Conservation (phyloP, 139 green algal genomes). For the Coelastrella sp. region DNA sequence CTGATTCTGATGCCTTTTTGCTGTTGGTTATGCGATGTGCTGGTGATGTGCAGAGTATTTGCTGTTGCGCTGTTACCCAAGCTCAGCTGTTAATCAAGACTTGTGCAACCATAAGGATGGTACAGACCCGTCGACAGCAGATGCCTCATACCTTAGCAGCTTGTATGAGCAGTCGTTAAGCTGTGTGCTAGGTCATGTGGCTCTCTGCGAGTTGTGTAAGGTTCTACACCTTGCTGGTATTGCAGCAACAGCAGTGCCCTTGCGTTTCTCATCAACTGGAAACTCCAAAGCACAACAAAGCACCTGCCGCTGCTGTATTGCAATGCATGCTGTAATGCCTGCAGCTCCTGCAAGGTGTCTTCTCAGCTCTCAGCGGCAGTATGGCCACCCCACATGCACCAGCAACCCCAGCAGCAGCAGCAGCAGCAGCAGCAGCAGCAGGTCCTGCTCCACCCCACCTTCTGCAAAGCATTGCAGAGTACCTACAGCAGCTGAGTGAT, state of each 20-base stretch:
- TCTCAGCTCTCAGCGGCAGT: conserved; percentile 16
- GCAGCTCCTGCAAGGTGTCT: conserved; percentile 51
- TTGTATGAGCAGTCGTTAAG: too few species aligned
- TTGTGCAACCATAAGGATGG: too few species aligned
- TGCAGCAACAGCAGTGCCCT: too few species aligned
- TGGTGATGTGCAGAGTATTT: background rate
- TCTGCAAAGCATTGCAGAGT: conserved; percentile 36
- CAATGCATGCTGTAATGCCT: conserved; percentile 8
- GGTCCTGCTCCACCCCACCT: background rate
- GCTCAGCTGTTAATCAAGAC: too few species aligned
- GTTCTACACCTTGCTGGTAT: too few species aligned
- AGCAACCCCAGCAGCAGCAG: conserved; percentile 12
- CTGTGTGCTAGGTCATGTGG: too few species aligned
- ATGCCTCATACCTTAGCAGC: too few species aligned
- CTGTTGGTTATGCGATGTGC: background rate
- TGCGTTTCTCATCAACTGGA: background rate
- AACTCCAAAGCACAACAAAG: background rate
- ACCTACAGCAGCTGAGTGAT: conserved; percentile 38
- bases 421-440: conserved; percentile 17
- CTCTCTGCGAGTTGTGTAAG: too few species aligned
- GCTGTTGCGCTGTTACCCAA: too few species aligned
- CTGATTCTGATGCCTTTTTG: background rate
- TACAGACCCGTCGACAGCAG: too few species aligned
- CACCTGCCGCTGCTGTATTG: background rate
- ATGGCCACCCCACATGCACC: background rate